Evolutionary conservation across 2,329 filamentous ascomycete genomes (phyloP), one percentile per base, ranked within the genome.

Genomic region (Neobulgaria alba): DNA sequence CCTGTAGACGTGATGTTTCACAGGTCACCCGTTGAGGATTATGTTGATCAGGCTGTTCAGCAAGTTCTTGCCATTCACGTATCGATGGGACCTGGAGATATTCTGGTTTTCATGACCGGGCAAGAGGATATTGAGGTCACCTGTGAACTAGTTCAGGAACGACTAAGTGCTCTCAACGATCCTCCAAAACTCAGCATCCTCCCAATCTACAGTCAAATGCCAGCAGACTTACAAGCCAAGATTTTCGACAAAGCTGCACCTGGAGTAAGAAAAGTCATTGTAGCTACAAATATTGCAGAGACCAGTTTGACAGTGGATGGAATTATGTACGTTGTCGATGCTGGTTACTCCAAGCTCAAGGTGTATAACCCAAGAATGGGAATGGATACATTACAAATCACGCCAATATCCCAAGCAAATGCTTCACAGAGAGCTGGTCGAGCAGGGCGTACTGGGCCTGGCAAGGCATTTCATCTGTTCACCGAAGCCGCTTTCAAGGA

Each of bases 201-300:
- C 19, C 93, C 93, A 0, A 96, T 98, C 41, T 98, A 98, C 75
- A 95, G 88, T 72, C 92, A 98, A 63, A 95, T 98, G 92, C 93
- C 92, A 2, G 92, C 92, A 23, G 93, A 98, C 61, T 68, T 98
- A 26, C 93, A 98, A 63, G 87, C 92, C 45, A 96, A 93, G 64
- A 98, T 98, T 50, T 98, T 98, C 55, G 90, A 98, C 58, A 79
- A 82, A 50, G 92, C 93, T 2, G 71, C 85, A 2, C 83, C 89
- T 0, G 92, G 92, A 1, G 89, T 95, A 3, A 80, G 92, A 43
- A 98, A 98, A 61, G 93, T 95, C 55, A 95, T 98, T 49, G 90
- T 98, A 30, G 92, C 93, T 1, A 98, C 92, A 21, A 98, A 98
- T 57, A 98, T 98, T 62, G 92, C 92, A 2, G 92, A 98, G 63